Evolutionary conservation across 2,329 filamentous ascomycete genomes (phyloP).

Genomic region (Pestalotiopsis sp.): DNA sequence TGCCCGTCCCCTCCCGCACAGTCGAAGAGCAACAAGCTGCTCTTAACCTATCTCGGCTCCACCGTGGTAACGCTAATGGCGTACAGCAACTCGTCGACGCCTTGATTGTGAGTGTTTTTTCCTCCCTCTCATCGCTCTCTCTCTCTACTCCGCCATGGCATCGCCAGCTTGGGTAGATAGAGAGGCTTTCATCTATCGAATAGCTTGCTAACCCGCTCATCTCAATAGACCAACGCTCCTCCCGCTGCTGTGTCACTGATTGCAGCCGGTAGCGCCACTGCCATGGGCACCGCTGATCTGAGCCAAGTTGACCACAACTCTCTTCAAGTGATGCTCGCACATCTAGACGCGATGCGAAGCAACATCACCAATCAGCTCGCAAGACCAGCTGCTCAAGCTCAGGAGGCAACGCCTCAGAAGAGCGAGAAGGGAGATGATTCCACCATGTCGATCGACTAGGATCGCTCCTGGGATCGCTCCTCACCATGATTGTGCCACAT

Average conservation of each 20-base stretch:
- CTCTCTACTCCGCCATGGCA: not conserved
- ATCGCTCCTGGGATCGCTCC: too few relatives aligned
- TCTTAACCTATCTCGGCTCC: constrained; percentile 63
- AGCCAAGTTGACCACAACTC: constrained; percentile 44
- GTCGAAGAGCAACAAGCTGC: constrained; percentile 69
- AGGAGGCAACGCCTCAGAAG: not conserved
- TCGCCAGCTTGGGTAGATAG: not conserved
- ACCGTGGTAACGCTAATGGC: constrained; percentile 49
- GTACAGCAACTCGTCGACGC: constrained; percentile 59
- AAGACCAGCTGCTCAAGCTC: constrained; percentile 15
- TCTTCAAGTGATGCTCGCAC: constrained; percentile 51
- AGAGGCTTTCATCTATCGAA: not conserved
- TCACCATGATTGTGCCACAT: not conserved
- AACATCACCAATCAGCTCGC: constrained; percentile 43
- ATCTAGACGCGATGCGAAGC: constrained; percentile 47
- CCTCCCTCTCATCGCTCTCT: not conserved
- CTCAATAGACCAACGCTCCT: constrained; percentile 45
- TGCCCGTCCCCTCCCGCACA: constrained; percentile 39
- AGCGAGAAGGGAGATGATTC: constrained; percentile 11
- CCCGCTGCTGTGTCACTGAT: constrained; percentile 50
- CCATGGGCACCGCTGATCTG: constrained; percentile 44
- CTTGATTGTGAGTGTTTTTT: constrained; percentile 59
- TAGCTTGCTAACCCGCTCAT: not conserved
- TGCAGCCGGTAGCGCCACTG: constrained; percentile 48
- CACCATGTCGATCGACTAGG: constrained; percentile 16